These are phyloP conservation scores for Globisporangium ultimum DNA, from an alignment of 352 stramenopile genomes.

Conservation along the genomic window DNA sequence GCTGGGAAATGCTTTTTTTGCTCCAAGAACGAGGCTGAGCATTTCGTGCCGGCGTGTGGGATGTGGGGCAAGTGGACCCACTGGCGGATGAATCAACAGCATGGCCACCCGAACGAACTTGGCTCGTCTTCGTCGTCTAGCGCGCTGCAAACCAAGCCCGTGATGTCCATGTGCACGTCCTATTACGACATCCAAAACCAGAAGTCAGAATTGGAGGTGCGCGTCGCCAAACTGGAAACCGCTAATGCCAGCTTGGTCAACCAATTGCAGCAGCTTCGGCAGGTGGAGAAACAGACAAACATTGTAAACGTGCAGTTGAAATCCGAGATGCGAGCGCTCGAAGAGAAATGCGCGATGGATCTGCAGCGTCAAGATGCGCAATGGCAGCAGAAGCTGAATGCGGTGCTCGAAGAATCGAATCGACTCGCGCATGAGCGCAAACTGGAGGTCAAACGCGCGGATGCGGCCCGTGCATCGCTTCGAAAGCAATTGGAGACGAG, in stretches of 20 bases:
- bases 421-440: constrained; percentile 49
- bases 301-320: constrained; percentile 33
- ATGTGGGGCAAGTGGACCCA: constrained; percentile 87
- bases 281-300: constrained; percentile 19
- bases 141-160: constrained; percentile 23
- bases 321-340: constrained; percentile 36
- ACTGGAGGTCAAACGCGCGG: constrained; percentile 27
- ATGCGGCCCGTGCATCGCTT: constrained; percentile 15
- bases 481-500: constrained; percentile 15
- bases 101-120: constrained; percentile 26
- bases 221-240: constrained; percentile 26
- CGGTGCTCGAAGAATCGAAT: constrained; percentile 52
- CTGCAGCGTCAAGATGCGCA: constrained; percentile 27
- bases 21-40: constrained; percentile 76
- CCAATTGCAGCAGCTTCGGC: constrained; percentile 21
- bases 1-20: constrained; percentile 85
- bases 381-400: constrained; percentile 47
- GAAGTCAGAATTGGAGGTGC: constrained; percentile 50
- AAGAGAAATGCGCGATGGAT: constrained; percentile 48
- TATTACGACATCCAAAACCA: constrained; percentile 82
- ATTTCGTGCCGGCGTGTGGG: constrained; percentile 73
- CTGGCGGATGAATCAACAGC: constrained; percentile 80
- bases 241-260: constrained; percentile 24
- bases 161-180: constrained; percentile 76
- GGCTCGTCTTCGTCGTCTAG: constrained; percentile 13